Conservation (phyloP, 1,139 yeast species). For the Candida glucosophila region DNA sequence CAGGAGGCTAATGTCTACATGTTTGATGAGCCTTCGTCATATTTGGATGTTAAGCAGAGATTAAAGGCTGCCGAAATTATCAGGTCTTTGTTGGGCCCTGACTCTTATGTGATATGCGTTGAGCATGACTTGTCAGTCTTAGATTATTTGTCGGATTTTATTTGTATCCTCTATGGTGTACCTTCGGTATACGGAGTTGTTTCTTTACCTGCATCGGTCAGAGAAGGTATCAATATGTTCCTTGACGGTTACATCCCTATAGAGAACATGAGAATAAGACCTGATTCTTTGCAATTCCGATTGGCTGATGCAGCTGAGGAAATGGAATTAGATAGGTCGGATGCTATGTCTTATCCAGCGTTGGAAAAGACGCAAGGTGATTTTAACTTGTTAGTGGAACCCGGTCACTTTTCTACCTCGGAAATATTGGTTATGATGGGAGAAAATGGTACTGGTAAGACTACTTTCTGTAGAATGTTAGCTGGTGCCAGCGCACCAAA, state of each 20-base stretch:
- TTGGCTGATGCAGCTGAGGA: conserved; percentile 87
- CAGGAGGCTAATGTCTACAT: conserved; percentile 93
- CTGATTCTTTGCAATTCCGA: conserved; percentile 90
- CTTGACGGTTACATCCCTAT: conserved; percentile 96
- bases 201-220: conserved; percentile 87
- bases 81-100: conserved; percentile 69
- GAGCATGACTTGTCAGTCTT: conserved; percentile 97
- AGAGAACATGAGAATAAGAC: conserved; percentile 93
- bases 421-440: conserved; percentile 99
- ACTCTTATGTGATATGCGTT: conserved; percentile 84
- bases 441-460: conserved; percentile 98
- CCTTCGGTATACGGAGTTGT: conserved; percentile 99
- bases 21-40: conserved; percentile 99
- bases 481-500: conserved; percentile 93
- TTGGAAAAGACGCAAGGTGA: conserved; percentile 94
- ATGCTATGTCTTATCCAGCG: conserved; percentile 67
- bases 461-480: conserved; percentile 88
- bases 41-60: conserved; percentile 97
- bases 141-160: conserved; percentile 92
- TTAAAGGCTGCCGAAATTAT: conserved; percentile 93
- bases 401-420: conserved; percentile 90
- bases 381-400: conserved; percentile 70
- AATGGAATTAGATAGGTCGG: conserved; percentile 66
- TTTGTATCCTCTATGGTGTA: conserved; percentile 93
- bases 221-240: conserved; percentile 98